Evolutionary conservation across 805 yeast genomes (phyloP).

Genomic region (Saccharomycopsis schoenii): DNA sequence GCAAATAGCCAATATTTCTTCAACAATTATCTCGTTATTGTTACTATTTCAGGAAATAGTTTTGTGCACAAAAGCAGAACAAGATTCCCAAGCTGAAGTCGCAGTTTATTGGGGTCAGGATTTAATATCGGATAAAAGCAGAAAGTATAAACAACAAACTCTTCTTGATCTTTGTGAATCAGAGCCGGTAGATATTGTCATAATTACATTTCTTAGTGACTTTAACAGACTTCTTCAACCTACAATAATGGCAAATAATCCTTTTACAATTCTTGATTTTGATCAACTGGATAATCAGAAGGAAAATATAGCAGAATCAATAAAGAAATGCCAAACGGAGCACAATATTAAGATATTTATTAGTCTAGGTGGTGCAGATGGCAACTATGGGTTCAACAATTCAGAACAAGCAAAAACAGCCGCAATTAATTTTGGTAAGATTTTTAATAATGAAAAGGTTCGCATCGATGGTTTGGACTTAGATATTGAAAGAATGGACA

Average conservation of each 20-base stretch:
- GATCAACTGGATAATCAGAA: neutral
- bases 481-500: slow-evolving; percentile 63
- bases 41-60: too few species aligned
- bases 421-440: slow-evolving; percentile 43
- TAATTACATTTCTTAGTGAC: slow-evolving; percentile 57
- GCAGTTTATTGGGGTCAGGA: slow-evolving; percentile 89
- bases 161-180: slow-evolving; percentile 52
- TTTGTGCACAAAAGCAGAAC: too few species aligned
- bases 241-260: neutral
- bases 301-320: slow-evolving; percentile 20
- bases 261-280: neutral
- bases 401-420: slow-evolving; percentile 42
- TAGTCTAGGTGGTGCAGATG: slow-evolving; percentile 56
- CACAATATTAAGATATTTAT: slow-evolving; percentile 52
- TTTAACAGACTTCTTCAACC: slow-evolving; percentile 35
- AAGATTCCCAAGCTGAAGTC: slow-evolving; percentile 21
- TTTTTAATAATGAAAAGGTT: slow-evolving; percentile 35
- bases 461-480: slow-evolving; percentile 82
- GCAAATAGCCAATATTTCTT: too few species aligned
- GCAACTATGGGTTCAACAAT: slow-evolving; percentile 41
- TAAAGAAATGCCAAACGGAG: slow-evolving; percentile 44
- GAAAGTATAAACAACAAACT: slow-evolving; percentile 11
- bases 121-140: slow-evolving; percentile 36
- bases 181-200: slow-evolving; percentile 58
- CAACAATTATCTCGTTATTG: too few species aligned